Conservation (phyloP, 2,329 filamentous ascomycete species). For the Trichoderma koningii region DNA sequence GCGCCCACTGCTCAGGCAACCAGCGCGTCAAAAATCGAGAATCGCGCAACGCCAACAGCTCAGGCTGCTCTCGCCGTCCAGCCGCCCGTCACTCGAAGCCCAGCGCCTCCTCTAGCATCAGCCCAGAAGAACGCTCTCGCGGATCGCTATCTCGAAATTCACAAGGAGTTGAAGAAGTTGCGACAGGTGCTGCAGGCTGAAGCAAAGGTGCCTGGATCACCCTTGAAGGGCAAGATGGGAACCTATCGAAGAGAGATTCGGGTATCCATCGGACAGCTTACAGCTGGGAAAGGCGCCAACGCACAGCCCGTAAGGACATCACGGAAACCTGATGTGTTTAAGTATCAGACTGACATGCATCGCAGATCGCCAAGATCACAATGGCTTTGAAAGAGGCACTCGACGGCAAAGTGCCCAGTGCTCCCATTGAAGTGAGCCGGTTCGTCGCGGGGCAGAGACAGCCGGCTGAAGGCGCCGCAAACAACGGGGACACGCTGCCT, state of each 20-base stretch:
- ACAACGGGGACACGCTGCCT: conserved; percentile 60
- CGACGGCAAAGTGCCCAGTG: conserved; percentile 53
- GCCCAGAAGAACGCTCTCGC: conserved; percentile 26
- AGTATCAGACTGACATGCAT: conserved; percentile 28
- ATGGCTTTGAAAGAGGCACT: conserved; percentile 55
- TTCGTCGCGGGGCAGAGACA: conserved; percentile 53
- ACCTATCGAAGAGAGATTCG: conserved; percentile 71
- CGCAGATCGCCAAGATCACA: conserved; percentile 43
- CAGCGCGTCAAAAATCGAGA: conserved; percentile 3
- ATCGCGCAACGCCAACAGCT: conserved; percentile 24
- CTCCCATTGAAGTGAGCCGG: conserved; percentile 55
- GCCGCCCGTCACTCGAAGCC: neutral
- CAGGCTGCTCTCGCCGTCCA: conserved; percentile 25
- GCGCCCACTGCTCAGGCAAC: conserved; percentile 26
- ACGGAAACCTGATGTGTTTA: neutral
- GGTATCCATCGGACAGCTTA: conserved; percentile 73
- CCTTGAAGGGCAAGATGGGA: conserved; percentile 66
- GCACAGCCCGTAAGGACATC: conserved; percentile 40
- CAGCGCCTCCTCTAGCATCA: conserved; percentile 1
- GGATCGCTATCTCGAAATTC: conserved; percentile 60
- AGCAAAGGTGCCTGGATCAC: conserved; percentile 48
- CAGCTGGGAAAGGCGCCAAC: conserved; percentile 65
- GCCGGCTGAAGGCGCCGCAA: conserved; percentile 51
- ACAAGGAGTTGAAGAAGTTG: conserved; percentile 67
- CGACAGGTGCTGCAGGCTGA: conserved; percentile 65